Evolutionary conservation across 371 early-diverging fungal genomes (phyloP), one percentile per base, ranked within the genome.

Genomic region (Circinella umbellata): DNA sequence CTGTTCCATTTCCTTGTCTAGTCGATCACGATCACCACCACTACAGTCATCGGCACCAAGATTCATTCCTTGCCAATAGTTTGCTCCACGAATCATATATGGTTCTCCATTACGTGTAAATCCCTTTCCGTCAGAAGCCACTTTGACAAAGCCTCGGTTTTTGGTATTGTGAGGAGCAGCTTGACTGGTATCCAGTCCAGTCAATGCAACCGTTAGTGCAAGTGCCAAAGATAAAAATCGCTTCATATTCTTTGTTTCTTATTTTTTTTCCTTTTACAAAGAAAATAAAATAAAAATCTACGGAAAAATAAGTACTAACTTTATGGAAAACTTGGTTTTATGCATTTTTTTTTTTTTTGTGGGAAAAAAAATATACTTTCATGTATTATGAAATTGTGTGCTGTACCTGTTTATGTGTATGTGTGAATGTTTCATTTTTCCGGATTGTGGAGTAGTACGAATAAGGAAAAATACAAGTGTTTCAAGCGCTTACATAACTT

Each of bases 1-100:
- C 9, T 75, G 71, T 20, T 75, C 74, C 8, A 91, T 72, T 66
- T 91, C 91, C 49, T 68, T 49, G 10, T 76, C 68, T 20, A 91
- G 73, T 2, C 90, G 86, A 4, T 64, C 35, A 39, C 86, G 81
- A 71, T 89, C 69, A 15, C 90, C 86, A 63, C 86, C 87, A 14
- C 57, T 42, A 14, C 66, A 70, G 15, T 69, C 49, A 9, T 64
- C 61, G 13, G 80, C 77, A 34, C 86, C 89, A n/a, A 91, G 77
- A 72, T 90, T 87, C 84, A 91, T 90, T 11, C 90, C 91, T 64
- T 91, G 89, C 91, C 91, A 91, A 67, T 90, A 91, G 70, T 91
- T 91, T 61, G 91, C 89, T 4, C 89, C 88, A 4, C 70, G 76
- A 1, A 89, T 72, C 4, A 66, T 63, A 63, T 86, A 83, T 4